A percentile compares a stretch with the other conserved stretches of the same genome.
Conservation (phyloP, 1,139 yeast species). For the Debaryomyces robertsiae region DNA sequence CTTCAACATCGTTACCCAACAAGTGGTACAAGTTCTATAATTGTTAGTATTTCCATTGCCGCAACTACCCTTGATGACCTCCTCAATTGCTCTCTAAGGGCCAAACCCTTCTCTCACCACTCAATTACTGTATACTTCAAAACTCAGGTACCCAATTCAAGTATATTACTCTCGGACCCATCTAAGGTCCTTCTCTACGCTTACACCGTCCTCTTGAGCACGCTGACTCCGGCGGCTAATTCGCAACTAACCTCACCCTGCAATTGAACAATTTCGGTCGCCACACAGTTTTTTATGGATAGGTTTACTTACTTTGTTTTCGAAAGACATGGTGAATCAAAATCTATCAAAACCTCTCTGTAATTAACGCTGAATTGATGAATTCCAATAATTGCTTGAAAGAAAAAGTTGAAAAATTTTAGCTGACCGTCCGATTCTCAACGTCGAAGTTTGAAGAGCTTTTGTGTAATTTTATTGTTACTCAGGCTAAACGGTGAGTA, state of each 20-base stretch:
- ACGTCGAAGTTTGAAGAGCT: slow-evolving; percentile 13
- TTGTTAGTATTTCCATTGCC: slow-evolving; percentile 22
- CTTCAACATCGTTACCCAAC: slow-evolving; percentile 82
- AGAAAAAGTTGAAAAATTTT: slow-evolving; percentile 20
- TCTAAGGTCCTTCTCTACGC: no score
- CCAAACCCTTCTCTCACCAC: background rate
- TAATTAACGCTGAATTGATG: slow-evolving; percentile 9
- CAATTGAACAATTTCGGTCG: slow-evolving; percentile 4
- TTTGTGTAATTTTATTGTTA: slow-evolving; percentile 13
- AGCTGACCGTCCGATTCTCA: slow-evolving; percentile 21
- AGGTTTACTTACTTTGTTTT: slow-evolving; percentile 48
- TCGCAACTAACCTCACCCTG: no score
- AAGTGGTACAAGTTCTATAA: slow-evolving; percentile 50
- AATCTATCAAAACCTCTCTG: slow-evolving; percentile 12
- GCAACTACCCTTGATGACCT: background rate
- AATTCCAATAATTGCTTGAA: slow-evolving; percentile 8
- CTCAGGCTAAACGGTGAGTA: slow-evolving; percentile 8
- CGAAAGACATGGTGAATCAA: slow-evolving; percentile 43
- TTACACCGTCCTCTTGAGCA: no score
- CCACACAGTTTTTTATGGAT: background rate
- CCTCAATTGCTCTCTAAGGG: background rate
- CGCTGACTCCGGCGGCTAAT: no score
- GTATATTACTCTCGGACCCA: no score
- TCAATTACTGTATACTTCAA: no score
- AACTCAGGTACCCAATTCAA: no score